These are phyloP conservation scores for Linnemannia schmuckeri DNA, from an alignment of 192 early-diverging fungal species.

Conservation along the genomic window DNA sequence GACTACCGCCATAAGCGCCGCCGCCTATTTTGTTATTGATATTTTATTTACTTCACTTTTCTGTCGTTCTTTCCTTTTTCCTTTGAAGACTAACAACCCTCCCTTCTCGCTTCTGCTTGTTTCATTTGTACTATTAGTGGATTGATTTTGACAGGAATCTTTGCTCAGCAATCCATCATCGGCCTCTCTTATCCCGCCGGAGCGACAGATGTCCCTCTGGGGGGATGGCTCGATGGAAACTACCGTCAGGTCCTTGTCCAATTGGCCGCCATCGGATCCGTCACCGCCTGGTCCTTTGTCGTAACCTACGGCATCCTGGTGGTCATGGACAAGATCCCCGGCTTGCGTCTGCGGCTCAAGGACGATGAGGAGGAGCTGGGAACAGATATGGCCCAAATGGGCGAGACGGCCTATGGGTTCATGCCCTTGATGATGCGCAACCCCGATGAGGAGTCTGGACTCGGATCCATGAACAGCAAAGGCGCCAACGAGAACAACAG, in stretches of 20 bases:
- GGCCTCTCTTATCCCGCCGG: slow-evolving; percentile 70
- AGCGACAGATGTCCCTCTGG: slow-evolving; percentile 62
- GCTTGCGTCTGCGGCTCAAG: slow-evolving; percentile 80
- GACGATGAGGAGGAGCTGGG: slow-evolving; percentile 82
- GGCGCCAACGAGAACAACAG: slow-evolving; percentile 12
- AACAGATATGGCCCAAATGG: slow-evolving; percentile 88
- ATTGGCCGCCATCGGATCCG: slow-evolving; percentile 76
- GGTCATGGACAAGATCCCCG: slow-evolving; percentile 81
- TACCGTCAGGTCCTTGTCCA: slow-evolving; percentile 86
- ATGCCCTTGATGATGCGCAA: slow-evolving; percentile 25
- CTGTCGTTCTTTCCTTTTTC: slow-evolving; percentile 38
- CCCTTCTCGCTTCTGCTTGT: not conserved
- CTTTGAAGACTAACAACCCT: not conserved
- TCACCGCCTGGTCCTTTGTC: slow-evolving; percentile 82
- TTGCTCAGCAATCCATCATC: slow-evolving; percentile 81
- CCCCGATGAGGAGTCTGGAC: slow-evolving; percentile 28
- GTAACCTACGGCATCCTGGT: slow-evolving; percentile 80
- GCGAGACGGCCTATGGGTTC: slow-evolving; percentile 77
- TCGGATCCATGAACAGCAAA: slow-evolving; percentile 1
- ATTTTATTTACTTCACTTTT: not conserved
- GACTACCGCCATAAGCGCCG: not conserved
- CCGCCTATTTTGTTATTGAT: not conserved
- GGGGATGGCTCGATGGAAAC: slow-evolving; percentile 87
- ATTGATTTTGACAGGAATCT: slow-evolving; percentile 87
- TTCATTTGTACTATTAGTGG: slow-evolving; percentile 68